These are phyloP conservation scores for Cryptococcus floricola DNA, from an alignment of 1,284 basidiomycete genomes.

Conservation along the genomic window DNA sequence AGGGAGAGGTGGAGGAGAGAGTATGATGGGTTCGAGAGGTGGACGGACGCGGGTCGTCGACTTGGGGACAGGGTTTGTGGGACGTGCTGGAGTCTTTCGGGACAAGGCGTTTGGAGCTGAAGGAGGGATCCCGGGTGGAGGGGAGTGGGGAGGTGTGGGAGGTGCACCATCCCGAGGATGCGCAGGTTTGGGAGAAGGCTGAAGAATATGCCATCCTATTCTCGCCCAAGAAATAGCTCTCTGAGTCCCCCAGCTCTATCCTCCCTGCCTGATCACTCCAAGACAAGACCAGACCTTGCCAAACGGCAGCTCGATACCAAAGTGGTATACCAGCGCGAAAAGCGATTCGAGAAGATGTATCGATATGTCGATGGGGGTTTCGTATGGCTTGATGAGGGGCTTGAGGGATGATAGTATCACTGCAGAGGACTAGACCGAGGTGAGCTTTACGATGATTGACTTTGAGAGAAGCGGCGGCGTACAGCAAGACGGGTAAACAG, in stretches of 20 bases:
- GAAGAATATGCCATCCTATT: neutral
- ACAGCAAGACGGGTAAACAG: conserved; percentile 27
- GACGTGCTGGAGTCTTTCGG: neutral
- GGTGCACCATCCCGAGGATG: neutral
- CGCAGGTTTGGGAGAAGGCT: neutral
- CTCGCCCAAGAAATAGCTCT: neutral
- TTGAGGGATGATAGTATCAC: conserved; percentile 22
- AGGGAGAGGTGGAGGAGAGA: conserved; percentile 9
- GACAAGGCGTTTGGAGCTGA: conserved; percentile 1
- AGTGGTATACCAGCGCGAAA: conserved; percentile 18
- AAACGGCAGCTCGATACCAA: conserved; percentile 10
- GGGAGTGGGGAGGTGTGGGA: conserved; percentile 1
- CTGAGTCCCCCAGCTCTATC: neutral
- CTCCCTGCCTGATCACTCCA: neutral
- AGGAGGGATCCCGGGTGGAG: conserved; percentile 3
- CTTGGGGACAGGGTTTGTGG: neutral
- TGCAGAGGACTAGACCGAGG: conserved; percentile 19
- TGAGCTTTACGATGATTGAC: neutral
- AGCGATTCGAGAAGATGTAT: conserved; percentile 26
- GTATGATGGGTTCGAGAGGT: conserved; percentile 5
- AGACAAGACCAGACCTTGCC: neutral
- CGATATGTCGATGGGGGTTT: conserved; percentile 37
- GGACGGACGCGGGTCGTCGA: neutral
- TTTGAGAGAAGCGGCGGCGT: neutral
- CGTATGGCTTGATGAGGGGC: conserved; percentile 26